Evolutionary conservation across 768 basidiomycete species (phyloP), one percentile per base, ranked within the genome.

Genomic region (Krasilnikovozyma curviuscula): DNA sequence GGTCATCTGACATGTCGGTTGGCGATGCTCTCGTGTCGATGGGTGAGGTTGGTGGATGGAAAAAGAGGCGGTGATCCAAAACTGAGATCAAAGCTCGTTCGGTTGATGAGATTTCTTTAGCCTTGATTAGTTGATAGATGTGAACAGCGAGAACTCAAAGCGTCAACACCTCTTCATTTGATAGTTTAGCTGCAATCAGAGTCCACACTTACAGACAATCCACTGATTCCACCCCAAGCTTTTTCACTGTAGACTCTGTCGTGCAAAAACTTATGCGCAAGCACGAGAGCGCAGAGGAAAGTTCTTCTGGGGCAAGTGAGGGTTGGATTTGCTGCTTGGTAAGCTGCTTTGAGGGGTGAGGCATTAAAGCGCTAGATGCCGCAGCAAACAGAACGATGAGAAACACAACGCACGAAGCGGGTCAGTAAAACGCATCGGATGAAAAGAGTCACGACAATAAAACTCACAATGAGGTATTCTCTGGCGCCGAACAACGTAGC

Each of bases 141-240:
- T n/a, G n/a, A n/a, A n/a, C n/a, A n/a, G n/a, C n/a, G n/a, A n/a
- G n/a, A n/a, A n/a, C n/a, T n/a, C n/a, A n/a, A n/a, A n/a, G n/a
- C n/a, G n/a, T n/a, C n/a, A n/a, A n/a, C n/a, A n/a, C n/a, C n/a
- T n/a, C n/a, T n/a, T n/a, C n/a, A n/a, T n/a, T n/a, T n/a, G n/a
- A n/a, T n/a, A n/a, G n/a, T n/a, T n/a, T n/a, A n/a, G n/a, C n/a
- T n/a, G n/a, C n/a, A n/a, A n/a, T n/a, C n/a, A n/a, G n/a, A n/a
- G n/a, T n/a, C n/a, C n/a, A n/a, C n/a, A 31, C 42, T 25, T 21
- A 83, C 76, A 0, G 79, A 75, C 2, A 95, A 71, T 16, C 86
- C 85, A n/a, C 81, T 82, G 6, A 95, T 72, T 59, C 88, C 86
- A 1, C 83, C 81, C 89, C 89, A 93, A 16, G 88, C 86, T 24